phyloP scores from a whole-genome alignment of 129 eudicot genomes.

The Flaveria bidentis region DNA sequence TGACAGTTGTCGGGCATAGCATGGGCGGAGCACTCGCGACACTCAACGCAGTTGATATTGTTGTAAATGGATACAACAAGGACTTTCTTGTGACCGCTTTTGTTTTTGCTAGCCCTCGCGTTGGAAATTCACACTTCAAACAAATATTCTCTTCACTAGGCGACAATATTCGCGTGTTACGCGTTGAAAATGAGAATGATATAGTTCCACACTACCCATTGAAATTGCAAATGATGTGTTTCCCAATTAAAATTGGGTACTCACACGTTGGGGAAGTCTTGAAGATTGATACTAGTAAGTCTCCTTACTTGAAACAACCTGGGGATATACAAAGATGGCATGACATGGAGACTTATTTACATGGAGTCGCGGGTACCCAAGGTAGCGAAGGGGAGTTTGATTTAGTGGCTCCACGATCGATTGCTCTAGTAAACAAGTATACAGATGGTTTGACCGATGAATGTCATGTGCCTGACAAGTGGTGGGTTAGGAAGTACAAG shows the following conservation, averaged over 20 bases:
- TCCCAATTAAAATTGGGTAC: constrained; percentile 60
- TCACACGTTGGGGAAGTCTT: constrained; percentile 65
- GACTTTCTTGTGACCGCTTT: constrained; percentile 67
- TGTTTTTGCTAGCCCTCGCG: constrained; percentile 79
- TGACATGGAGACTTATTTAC: constrained; percentile 70
- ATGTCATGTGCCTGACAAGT: constrained; percentile 49
- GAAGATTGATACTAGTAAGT: constrained; percentile 56
- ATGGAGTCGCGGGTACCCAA: constrained; percentile 90
- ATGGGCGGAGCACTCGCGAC: constrained; percentile 81
- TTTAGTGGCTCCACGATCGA: constrained; percentile 49
- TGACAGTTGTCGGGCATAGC: constrained; percentile 83
- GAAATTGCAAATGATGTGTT: constrained; percentile 46
- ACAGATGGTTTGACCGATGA: constrained; percentile 61
- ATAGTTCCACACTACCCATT: constrained; percentile 11
- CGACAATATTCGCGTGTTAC: constrained; percentile 43
- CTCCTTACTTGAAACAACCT: constrained; percentile 61
- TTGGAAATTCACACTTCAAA: constrained; percentile 59
- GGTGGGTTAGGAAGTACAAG: constrained; percentile 75
- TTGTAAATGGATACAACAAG: constrained; percentile 55
- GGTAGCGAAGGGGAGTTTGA: constrained; percentile 56
- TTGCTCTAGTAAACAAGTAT: constrained; percentile 67
- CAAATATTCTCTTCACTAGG: constrained; percentile 11
- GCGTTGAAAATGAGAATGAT: constrained; percentile 42
- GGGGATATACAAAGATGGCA: constrained; percentile 66
- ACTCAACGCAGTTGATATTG: constrained; percentile 76